Evolutionary conservation across 2,329 filamentous ascomycete species (phyloP).

Genomic region (Xylaria polymorpha): DNA sequence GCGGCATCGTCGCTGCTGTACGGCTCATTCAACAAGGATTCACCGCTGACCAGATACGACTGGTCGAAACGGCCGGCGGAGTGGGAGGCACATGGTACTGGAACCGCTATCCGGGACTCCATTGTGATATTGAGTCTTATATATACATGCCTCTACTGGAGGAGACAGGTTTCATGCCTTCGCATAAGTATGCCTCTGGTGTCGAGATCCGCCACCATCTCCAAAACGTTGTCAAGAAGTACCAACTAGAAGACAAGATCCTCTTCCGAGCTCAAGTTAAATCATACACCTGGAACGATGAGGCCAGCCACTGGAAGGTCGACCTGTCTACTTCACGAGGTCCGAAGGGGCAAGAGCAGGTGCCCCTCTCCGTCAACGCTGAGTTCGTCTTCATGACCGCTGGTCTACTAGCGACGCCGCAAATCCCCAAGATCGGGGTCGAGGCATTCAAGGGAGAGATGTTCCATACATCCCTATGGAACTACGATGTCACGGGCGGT

Average conservation of each 20-base stretch:
- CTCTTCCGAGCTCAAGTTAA: conserved; percentile 61
- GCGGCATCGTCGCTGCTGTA: conserved; percentile 45
- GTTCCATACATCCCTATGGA: conserved; percentile 61
- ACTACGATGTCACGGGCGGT: conserved; percentile 58
- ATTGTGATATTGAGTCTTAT: conserved; percentile 70
- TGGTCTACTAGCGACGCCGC: conserved; percentile 56
- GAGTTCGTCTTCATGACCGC: conserved; percentile 56
- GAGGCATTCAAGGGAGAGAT: conserved; percentile 56
- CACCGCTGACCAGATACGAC: conserved; percentile 53
- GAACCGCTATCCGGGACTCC: conserved; percentile 62
- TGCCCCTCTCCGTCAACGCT: conserved; percentile 51
- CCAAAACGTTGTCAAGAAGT: conserved; percentile 58
- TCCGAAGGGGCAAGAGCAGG: conserved; percentile 39
- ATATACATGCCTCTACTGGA: conserved; percentile 71
- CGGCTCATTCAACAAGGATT: conserved; percentile 53
- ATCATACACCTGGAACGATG: conserved; percentile 61
- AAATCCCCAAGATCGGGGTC: conserved; percentile 57
- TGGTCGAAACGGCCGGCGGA: conserved; percentile 57
- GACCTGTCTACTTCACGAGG: conserved; percentile 48
- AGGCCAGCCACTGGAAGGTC: conserved; percentile 42
- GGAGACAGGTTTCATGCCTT: conserved; percentile 69
- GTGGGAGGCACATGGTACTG: conserved; percentile 65
- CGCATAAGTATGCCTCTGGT: conserved; percentile 54
- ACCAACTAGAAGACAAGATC: conserved; percentile 55
- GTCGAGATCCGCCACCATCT: conserved; percentile 59